Evolutionary conservation across 2,329 filamentous ascomycete species (phyloP).

Genomic region (Phyllachora maydis): DNA sequence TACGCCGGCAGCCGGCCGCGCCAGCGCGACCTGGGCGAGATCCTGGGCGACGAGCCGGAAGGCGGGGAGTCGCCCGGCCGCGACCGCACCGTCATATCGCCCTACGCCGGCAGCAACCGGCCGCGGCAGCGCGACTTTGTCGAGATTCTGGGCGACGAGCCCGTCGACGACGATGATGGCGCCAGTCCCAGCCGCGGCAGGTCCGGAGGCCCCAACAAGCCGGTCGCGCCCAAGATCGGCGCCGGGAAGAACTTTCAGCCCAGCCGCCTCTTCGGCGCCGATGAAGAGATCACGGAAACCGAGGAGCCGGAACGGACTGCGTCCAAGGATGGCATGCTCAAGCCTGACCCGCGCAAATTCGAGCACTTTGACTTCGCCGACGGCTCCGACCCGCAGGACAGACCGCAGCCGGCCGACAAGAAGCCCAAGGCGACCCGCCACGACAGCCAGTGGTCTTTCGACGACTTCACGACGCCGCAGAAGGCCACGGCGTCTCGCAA

Average conservation of each 20-base stretch:
- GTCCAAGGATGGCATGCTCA: constrained; percentile 22
- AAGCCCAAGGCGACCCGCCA: constrained; percentile 40
- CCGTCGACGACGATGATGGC: constrained; percentile 22
- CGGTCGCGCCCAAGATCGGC: constrained; percentile 26
- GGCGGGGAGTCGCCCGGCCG: constrained; percentile 16
- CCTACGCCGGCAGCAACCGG: constrained; percentile 36
- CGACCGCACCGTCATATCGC: constrained; percentile 31
- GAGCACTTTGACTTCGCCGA: constrained; percentile 71
- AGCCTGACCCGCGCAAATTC: constrained; percentile 61
- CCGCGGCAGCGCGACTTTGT: constrained; percentile 42
- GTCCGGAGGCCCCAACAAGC: constrained; percentile 23
- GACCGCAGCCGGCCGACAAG: constrained; percentile 20
- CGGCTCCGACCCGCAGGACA: constrained; percentile 30
- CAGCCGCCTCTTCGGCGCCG: constrained; percentile 42
- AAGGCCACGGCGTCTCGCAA: constrained; percentile 46
- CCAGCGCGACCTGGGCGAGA: constrained; percentile 53
- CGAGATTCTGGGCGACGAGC: no score
- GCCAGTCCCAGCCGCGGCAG: constrained; percentile 19
- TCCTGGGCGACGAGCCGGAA: constrained; percentile 35
- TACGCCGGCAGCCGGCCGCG: constrained; percentile 37
- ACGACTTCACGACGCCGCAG: constrained; percentile 68
- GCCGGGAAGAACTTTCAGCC: constrained; percentile 37
- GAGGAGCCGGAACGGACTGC: constrained; percentile 19
- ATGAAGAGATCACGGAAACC: constrained; percentile 15
- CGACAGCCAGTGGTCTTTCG: constrained; percentile 65